phyloP scores from a whole-genome alignment of 306 rosid genomes.

The Prinsepia uniflora region DNA sequence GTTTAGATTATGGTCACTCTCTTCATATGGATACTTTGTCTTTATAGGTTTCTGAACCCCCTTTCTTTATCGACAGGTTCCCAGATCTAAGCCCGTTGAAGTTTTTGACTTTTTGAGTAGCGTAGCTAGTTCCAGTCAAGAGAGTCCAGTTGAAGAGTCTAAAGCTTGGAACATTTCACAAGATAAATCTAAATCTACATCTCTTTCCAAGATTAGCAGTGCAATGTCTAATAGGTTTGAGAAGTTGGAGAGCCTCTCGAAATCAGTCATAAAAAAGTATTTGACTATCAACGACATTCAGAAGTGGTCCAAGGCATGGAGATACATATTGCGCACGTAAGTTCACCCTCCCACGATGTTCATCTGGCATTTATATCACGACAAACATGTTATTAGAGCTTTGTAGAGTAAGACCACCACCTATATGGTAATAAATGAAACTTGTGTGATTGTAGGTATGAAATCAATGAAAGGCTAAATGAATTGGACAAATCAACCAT shows the following conservation, averaged over 20 bases:
- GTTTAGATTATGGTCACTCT: not conserved
- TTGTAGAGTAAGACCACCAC: not conserved
- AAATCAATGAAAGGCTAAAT: constrained; percentile 45
- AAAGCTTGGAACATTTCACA: constrained; percentile 25
- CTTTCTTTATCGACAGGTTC: constrained; percentile 44
- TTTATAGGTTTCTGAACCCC: constrained; percentile 6
- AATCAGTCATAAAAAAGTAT: constrained; percentile 33
- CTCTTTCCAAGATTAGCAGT: constrained; percentile 26
- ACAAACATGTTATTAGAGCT: not conserved
- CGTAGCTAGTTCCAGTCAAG: constrained; percentile 35
- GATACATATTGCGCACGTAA: constrained; percentile 63
- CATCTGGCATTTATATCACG: not conserved
- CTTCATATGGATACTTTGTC: not conserved
- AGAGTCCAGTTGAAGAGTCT: constrained; percentile 17
- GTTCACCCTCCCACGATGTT: constrained; percentile 20
- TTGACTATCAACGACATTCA: constrained; percentile 49
- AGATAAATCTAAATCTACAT: constrained; percentile 44
- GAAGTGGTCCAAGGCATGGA: constrained; percentile 39
- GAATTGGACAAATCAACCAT: constrained; percentile 53
- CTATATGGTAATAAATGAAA: not conserved
- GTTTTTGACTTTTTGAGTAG: constrained; percentile 51
- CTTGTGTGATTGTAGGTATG: constrained; percentile 51
- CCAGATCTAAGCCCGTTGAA: constrained; percentile 49
- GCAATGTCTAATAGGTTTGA: constrained; percentile 31
- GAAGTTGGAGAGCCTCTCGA: constrained; percentile 38